Conservation (phyloP, 2,329 filamentous ascomycete species). For the Fusarium nanum region DNA sequence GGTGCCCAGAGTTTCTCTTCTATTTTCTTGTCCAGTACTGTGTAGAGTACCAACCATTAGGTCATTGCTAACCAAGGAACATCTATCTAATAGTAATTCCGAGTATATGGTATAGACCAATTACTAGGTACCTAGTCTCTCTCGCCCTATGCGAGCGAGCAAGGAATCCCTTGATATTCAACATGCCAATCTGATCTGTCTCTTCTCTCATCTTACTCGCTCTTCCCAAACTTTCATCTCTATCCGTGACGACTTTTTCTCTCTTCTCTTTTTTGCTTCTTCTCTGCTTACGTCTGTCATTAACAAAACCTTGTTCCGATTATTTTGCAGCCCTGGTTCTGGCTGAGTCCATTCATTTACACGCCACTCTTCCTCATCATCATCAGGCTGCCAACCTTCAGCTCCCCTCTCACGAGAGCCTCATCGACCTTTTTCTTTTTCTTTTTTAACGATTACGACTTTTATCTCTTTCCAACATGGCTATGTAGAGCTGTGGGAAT, state of each 20-base stretch:
- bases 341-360: slow-evolving; percentile 39
- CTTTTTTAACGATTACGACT: neutral
- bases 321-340: slow-evolving; percentile 34
- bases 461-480: slow-evolving; percentile 12
- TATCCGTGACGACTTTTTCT: slow-evolving; percentile 8
- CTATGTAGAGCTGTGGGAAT: slow-evolving; percentile 21
- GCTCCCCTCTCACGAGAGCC: slow-evolving; percentile 2
- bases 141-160: slow-evolving; percentile 33
- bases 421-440: neutral
- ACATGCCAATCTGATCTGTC: slow-evolving; percentile 25
- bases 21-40: neutral
- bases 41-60: neutral
- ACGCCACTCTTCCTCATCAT: slow-evolving; percentile 10
- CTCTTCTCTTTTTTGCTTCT: slow-evolving; percentile 24
- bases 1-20: slow-evolving; percentile 12
- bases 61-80: slow-evolving; percentile 14
- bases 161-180: slow-evolving; percentile 39
- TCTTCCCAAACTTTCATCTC: neutral
- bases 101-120: neutral
- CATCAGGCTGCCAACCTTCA: slow-evolving; percentile 6
- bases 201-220: slow-evolving; percentile 1
- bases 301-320: slow-evolving; percentile 13
- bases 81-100: neutral
- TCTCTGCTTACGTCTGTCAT: slow-evolving; percentile 31
- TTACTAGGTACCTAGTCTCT: neutral